These are phyloP conservation scores for Penicillium riverlandense DNA, from an alignment of 495 filamentous ascomycete genomes.

Conservation along the genomic window DNA sequence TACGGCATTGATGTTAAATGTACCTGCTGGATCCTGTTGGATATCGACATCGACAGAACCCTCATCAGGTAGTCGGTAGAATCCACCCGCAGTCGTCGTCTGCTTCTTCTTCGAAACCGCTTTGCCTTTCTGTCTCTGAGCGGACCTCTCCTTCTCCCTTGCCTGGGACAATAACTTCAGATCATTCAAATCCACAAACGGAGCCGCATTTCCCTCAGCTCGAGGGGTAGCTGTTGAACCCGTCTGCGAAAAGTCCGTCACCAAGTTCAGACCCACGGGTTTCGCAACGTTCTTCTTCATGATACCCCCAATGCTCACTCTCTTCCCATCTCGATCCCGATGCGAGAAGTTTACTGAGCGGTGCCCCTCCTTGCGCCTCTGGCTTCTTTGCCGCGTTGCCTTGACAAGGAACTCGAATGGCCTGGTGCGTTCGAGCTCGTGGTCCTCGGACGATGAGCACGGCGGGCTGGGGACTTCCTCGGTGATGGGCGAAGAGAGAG, in stretches of 20 bases:
- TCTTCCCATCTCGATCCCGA: conserved; percentile 2
- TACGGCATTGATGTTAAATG: too few relatives aligned
- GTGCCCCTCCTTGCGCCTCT: conserved; percentile 1
- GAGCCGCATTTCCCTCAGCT: conserved; percentile 4
- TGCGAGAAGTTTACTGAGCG: conserved; percentile 3
- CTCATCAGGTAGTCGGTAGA: conserved; percentile 13
- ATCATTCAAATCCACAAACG: conserved; percentile 34
- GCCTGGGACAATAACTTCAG: conserved; percentile 30
- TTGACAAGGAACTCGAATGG: conserved; percentile 27
- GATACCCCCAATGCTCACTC: conserved; percentile 12
- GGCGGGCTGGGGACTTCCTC: conserved; percentile 36
- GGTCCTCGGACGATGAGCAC: conserved; percentile 27
- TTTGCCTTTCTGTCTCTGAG: conserved; percentile 21
- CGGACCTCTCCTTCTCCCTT: conserved; percentile 28
- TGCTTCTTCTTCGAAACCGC: conserved; percentile 18
- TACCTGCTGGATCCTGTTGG: too few relatives aligned
- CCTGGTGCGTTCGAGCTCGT: conserved; percentile 19
- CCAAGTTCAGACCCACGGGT: conserved; percentile 55
- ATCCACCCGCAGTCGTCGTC: conserved; percentile 14
- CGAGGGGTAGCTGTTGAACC: conserved; percentile 2
- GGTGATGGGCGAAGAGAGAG: conserved; percentile 38
- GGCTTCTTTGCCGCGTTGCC: conserved; percentile 16
- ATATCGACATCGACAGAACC: not conserved
- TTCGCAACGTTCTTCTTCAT: conserved; percentile 33
- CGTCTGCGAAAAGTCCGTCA: conserved; percentile 44